These are phyloP conservation scores for Chalciporus piperatus DNA, from an alignment of 768 basidiomycete species.

Conservation along the genomic window DNA sequence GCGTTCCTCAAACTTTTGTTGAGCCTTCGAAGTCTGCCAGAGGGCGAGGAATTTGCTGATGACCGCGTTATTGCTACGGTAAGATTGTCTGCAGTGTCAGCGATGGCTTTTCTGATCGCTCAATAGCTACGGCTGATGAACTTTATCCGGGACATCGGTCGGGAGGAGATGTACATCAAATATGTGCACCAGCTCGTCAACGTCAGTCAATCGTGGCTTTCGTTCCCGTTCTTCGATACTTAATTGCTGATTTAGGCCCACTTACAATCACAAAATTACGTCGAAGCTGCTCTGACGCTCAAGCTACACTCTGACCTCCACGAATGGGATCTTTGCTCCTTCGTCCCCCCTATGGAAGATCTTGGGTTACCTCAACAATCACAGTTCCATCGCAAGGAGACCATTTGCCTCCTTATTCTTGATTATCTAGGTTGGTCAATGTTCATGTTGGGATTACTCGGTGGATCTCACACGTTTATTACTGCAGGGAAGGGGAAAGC, in stretches of 20 bases:
- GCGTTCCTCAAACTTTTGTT: constrained; percentile 89
- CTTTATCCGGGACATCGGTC: constrained; percentile 87
- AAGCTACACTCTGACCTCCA: constrained; percentile 93
- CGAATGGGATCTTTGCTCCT: constrained; percentile 81
- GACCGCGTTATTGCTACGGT: constrained; percentile 93
- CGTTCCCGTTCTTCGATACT: constrained; percentile 5
- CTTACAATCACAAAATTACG: constrained; percentile 83
- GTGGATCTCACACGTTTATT: constrained; percentile 1
- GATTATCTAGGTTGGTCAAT: constrained; percentile 75
- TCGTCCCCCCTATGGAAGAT: constrained; percentile 86
- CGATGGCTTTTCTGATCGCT: constrained; percentile 7
- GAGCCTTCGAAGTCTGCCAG: constrained; percentile 83
- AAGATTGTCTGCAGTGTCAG: constrained; percentile 14
- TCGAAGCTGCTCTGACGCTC: constrained; percentile 90
- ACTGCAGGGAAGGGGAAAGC: constrained; percentile 86
- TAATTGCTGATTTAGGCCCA: constrained; percentile 57
- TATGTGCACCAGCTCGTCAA: constrained; percentile 94
- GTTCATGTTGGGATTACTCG: not conserved
- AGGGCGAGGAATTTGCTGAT: constrained; percentile 91
- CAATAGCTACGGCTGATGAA: constrained; percentile 82
- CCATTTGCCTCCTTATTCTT: constrained; percentile 85
- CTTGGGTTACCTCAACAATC: constrained; percentile 89
- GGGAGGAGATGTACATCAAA: constrained; percentile 93
- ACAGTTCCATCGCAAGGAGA: constrained; percentile 92
- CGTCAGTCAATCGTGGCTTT: constrained; percentile 40